Percentiles rank a stretch among this genome's conserved stretches.
Conservation (phyloP, 805 yeast genomes). For the Ogataea thermomethanolica region DNA sequence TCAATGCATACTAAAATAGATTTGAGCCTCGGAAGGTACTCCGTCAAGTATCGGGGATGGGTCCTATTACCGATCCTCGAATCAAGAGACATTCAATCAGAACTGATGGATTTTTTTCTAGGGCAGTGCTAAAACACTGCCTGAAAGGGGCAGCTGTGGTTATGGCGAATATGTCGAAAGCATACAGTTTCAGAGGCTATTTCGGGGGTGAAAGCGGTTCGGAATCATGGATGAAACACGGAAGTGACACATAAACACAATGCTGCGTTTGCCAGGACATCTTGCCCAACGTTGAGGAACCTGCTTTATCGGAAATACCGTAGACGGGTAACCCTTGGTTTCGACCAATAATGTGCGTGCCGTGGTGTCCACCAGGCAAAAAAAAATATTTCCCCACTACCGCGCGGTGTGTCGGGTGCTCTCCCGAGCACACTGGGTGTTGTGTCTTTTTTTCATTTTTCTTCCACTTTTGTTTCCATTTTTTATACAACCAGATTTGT, state of each 20-base stretch:
- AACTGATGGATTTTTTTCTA: constrained; percentile 3
- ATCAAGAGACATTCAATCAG: not conserved
- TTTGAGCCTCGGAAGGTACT: constrained; percentile 8
- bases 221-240: not conserved
- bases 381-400: constrained; percentile 4
- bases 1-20: constrained; percentile 11
- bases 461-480: constrained; percentile 15
- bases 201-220: too few species aligned
- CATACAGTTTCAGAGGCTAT: too few species aligned
- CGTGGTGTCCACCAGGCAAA: constrained; percentile 11
- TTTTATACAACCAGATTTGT: constrained; percentile 17
- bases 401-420: constrained; percentile 7
- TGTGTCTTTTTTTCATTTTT: constrained; percentile 11
- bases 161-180: too few species aligned
- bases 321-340: constrained; percentile 6
- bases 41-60: constrained; percentile 4
- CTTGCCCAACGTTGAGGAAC: not conserved
- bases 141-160: not conserved
- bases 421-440: constrained; percentile 3
- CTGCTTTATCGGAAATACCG: constrained; percentile 9
- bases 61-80: not conserved
- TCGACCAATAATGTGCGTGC: constrained; percentile 12
- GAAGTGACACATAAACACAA: not conserved
- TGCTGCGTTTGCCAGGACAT: not conserved
- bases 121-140: constrained; percentile 7